Evolutionary conservation across 257 asterid genomes (phyloP).

Genomic region (Nicotiana paniculata): DNA sequence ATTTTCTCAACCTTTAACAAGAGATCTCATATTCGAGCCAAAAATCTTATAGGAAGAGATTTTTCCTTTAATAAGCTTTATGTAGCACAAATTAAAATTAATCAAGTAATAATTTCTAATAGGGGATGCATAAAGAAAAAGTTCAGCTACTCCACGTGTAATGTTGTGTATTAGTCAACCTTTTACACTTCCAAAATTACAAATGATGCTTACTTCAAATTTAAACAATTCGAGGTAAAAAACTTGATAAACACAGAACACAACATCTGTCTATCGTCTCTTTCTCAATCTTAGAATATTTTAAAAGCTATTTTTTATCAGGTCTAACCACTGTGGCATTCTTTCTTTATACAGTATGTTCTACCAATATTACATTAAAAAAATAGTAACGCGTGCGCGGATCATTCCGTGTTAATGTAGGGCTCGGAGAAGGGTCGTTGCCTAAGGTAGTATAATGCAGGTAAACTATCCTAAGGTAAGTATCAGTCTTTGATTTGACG

Average conservation of each 20-base stretch:
- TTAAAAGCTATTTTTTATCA: not conserved
- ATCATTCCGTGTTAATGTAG: too few relatives aligned
- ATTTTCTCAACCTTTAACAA: too few relatives aligned
- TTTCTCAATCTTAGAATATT: not conserved
- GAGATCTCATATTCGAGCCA: too few relatives aligned
- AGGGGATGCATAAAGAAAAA: not conserved
- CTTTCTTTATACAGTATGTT: too few relatives aligned
- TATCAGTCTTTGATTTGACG: too few relatives aligned
- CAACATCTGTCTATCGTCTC: not conserved
- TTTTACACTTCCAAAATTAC: not conserved
- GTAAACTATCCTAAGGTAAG: too few relatives aligned
- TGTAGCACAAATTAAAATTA: fast-evolving
- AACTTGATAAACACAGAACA: not conserved
- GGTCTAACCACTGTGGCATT: too few relatives aligned
- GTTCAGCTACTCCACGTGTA: not conserved
- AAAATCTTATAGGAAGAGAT: too few relatives aligned
- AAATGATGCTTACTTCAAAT: not conserved
- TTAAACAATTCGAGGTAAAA: not conserved
- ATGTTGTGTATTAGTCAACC: not conserved
- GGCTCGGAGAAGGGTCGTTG: too few relatives aligned
- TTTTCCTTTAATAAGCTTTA: not conserved
- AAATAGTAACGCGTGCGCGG: too few relatives aligned
- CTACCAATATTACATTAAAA: not conserved
- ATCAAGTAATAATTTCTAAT: not conserved
- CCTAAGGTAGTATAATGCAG: too few relatives aligned